Conservation (phyloP, 169 alveolate genomes). For the Babesia bigemina region DNA sequence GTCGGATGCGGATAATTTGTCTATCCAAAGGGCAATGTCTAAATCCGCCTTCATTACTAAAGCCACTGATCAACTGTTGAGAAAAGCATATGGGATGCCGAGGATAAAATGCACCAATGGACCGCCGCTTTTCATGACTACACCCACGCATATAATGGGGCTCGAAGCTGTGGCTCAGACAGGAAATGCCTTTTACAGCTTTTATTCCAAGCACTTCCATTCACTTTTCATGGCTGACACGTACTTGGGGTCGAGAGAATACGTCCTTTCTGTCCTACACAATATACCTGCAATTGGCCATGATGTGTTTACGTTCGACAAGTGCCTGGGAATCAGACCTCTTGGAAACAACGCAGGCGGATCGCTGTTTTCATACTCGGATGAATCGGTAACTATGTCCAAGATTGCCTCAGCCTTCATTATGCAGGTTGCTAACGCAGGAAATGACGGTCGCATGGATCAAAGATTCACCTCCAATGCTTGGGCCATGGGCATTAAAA, state of each 20-base stretch:
- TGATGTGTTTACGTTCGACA: constrained; percentile 18
- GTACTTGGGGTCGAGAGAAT: background rate
- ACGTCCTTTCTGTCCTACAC: too few relatives aligned
- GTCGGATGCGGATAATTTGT: background rate
- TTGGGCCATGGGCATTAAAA: constrained; percentile 16
- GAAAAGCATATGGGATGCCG: constrained; percentile 3
- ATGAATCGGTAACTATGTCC: background rate
- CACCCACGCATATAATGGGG: background rate
- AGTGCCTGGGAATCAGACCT: background rate
- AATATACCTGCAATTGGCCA: background rate
- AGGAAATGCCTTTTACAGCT: constrained; percentile 18
- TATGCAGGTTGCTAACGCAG: background rate
- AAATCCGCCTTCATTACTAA: background rate
- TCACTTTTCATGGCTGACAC: constrained; percentile 7
- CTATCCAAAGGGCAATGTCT: background rate
- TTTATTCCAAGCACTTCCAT: constrained; percentile 20
- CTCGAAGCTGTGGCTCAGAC: constrained; percentile 12
- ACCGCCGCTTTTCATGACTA: background rate
- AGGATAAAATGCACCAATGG: background rate
- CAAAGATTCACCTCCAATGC: background rate
- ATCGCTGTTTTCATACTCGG: constrained; percentile 6
- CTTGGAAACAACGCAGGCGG: background rate
- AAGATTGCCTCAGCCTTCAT: background rate
- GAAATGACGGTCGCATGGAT: background rate
- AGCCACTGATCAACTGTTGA: constrained; percentile 12